Evolutionary conservation across 805 yeast genomes (phyloP).

Genomic region (Candida lessepsii): DNA sequence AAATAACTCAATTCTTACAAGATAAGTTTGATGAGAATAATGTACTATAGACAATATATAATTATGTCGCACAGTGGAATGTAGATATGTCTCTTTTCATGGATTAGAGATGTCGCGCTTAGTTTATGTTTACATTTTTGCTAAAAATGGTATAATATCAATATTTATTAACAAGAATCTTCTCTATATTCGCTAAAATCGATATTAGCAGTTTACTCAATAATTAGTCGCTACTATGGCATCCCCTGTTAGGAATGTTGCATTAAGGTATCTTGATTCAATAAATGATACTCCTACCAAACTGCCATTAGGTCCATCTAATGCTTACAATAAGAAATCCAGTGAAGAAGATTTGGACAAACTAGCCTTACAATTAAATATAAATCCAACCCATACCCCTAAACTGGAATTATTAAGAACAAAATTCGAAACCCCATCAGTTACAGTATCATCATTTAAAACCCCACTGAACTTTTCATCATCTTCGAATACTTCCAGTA

Average conservation of each 20-base stretch:
- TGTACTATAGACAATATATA: background rate
- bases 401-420: slow-evolving; percentile 29
- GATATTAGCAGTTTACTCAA: too few relatives aligned
- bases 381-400: slow-evolving; percentile 23
- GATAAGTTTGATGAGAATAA: slow-evolving; percentile 4
- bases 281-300: slow-evolving; percentile 28
- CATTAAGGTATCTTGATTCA: slow-evolving; percentile 36
- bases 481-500: slow-evolving; percentile 20
- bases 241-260: slow-evolving; percentile 28
- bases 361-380: slow-evolving; percentile 36
- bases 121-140: slow-evolving; percentile 4
- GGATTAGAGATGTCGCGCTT: background rate
- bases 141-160: slow-evolving; percentile 7
- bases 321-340: slow-evolving; percentile 23
- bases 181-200: background rate
- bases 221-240: too few relatives aligned
- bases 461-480: slow-evolving; percentile 21
- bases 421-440: slow-evolving; percentile 41
- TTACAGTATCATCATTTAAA: slow-evolving; percentile 42
- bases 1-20: slow-evolving; percentile 18
- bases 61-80: too few relatives aligned
- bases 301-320: slow-evolving; percentile 31
- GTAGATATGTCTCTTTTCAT: too few relatives aligned
- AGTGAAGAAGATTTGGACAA: slow-evolving; percentile 35
- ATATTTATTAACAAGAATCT: slow-evolving; percentile 1